Evolutionary conservation across 2,329 filamentous ascomycete species (phyloP).

Genomic region (Talaromyces albobiverticillius): DNA sequence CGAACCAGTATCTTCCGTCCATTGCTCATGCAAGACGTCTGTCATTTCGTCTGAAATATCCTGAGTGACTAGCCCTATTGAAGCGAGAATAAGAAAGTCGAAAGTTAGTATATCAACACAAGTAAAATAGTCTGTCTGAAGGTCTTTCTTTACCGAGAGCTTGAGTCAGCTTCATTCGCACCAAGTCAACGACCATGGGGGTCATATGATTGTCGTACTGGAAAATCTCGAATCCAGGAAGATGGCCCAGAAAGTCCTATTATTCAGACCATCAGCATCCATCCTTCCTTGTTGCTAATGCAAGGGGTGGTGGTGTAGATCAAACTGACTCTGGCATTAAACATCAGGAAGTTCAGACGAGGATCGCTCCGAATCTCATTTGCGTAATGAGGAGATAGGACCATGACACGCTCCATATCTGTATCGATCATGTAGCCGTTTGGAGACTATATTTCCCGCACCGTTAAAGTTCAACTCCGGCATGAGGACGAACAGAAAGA

Average conservation of each 20-base stretch:
- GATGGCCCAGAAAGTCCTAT: constrained; percentile 12
- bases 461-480: no score
- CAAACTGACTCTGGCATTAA: not conserved
- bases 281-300: not conserved
- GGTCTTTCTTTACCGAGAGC: not conserved
- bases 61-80: constrained; percentile 8
- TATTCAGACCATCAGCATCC: not conserved
- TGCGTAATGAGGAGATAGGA: constrained; percentile 13
- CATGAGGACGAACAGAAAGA: not conserved
- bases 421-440: constrained; percentile 14
- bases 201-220: not conserved
- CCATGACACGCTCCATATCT: not conserved
- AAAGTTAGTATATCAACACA: not conserved
- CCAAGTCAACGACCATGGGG: not conserved
- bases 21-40: constrained; percentile 2
- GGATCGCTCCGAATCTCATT: constrained; percentile 11
- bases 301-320: no score
- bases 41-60: constrained; percentile 11
- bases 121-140: not conserved
- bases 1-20: constrained; percentile 9
- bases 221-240: constrained; percentile 10
- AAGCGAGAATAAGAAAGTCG: not conserved
- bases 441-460: constrained; percentile 2
- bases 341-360: constrained; percentile 1
- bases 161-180: constrained; percentile 9